Percentiles rank a stretch among this genome's conserved stretches.
Evolutionary conservation across 306 rosid species (phyloP).

Genomic region (Erythrophleum fordii): DNA sequence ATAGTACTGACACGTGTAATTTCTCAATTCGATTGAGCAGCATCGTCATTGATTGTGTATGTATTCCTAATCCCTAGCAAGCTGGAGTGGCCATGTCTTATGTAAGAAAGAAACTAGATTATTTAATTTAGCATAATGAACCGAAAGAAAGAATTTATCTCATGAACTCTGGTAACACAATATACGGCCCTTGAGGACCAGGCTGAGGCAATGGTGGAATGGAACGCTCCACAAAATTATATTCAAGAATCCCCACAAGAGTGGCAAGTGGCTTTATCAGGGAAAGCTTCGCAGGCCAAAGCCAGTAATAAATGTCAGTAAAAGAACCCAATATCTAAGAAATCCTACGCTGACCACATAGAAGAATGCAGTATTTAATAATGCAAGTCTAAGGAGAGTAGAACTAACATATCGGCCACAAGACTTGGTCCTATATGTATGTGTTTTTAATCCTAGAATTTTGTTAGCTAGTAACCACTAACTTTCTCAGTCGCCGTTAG

Average conservation of each 20-base stretch:
- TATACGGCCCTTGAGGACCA: slow-evolving; percentile 33
- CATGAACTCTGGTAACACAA: slow-evolving; percentile 28
- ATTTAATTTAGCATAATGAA: slow-evolving; percentile 35
- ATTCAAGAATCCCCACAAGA: slow-evolving; percentile 22
- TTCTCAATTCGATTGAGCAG: slow-evolving; percentile 33
- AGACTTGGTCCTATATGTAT: neutral
- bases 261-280: slow-evolving; percentile 75
- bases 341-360: slow-evolving; percentile 1
- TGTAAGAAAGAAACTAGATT: neutral
- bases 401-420: slow-evolving; percentile 24
- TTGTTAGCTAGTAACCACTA: neutral
- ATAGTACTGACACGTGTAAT: slow-evolving; percentile 37
- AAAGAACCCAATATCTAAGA: slow-evolving; percentile 22
- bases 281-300: slow-evolving; percentile 66
- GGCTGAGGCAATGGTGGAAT: slow-evolving; percentile 38
- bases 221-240: slow-evolving; percentile 23
- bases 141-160: neutral
- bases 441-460: neutral
- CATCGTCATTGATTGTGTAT: neutral
- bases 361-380: slow-evolving; percentile 16
- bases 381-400: slow-evolving; percentile 15
- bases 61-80: neutral
- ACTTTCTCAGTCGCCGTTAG: neutral
- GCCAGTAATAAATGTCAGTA: slow-evolving; percentile 37
- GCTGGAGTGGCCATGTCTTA: neutral